Evolutionary conservation across 2,329 filamentous ascomycete species (phyloP).

Genomic region (Bimuria novae-zelandiae): DNA sequence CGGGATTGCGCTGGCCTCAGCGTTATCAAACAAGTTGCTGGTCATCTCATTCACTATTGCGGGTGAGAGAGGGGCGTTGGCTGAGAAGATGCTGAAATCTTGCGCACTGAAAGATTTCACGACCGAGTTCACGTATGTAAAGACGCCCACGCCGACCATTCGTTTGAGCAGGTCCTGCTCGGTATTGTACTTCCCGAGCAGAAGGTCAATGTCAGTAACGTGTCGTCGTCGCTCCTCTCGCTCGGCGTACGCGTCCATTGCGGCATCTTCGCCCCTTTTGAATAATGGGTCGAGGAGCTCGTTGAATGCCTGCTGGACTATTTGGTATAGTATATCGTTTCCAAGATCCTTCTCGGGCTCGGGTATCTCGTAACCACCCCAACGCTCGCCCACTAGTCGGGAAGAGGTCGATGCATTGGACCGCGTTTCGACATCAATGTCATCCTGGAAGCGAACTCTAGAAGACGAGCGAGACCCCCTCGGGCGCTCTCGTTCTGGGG

Average conservation of each 20-base stretch:
- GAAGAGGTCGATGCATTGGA: constrained; percentile 77
- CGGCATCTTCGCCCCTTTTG: constrained; percentile 75
- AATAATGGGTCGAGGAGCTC: constrained; percentile 89
- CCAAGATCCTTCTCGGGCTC: constrained; percentile 81
- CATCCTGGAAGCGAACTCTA: constrained; percentile 77
- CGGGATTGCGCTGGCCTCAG: constrained; percentile 24
- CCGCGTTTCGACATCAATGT: constrained; percentile 69
- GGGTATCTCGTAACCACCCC: constrained; percentile 78
- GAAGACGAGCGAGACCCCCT: constrained; percentile 73
- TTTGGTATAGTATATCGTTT: constrained; percentile 87
- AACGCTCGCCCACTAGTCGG: constrained; percentile 67
- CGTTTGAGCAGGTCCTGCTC: constrained; percentile 19
- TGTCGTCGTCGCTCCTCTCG: constrained; percentile 34
- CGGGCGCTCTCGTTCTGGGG: constrained; percentile 13
- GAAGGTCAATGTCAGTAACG: constrained; percentile 26
- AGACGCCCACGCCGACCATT: constrained; percentile 28
- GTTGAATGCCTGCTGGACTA: constrained; percentile 91
- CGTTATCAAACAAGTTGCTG: constrained; percentile 13
- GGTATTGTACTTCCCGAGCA: constrained; percentile 20
- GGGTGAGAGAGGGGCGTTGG: not conserved
- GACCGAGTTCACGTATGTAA: constrained; percentile 32
- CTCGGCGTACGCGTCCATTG: constrained; percentile 64
- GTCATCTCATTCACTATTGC: constrained; percentile 12
- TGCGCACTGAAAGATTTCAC: constrained; percentile 25
- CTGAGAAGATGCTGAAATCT: not conserved